These are phyloP conservation scores for Musa acuminata DNA, from an alignment of 176 grass and related monocot species.

Conservation along the genomic window DNA sequence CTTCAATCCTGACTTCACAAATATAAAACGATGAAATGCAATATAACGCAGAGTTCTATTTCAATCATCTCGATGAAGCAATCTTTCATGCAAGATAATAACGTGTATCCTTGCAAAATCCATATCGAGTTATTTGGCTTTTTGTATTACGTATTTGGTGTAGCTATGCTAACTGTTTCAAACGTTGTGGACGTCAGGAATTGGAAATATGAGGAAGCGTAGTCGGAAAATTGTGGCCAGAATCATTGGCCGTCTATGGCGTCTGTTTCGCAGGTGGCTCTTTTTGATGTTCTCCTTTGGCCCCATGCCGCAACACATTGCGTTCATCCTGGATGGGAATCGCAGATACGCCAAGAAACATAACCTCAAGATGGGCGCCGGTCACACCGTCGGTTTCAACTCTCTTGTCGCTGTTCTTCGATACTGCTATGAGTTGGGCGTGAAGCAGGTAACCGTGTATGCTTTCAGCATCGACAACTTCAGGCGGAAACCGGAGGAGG, in stretches of 20 bases:
- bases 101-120: too few relatives aligned
- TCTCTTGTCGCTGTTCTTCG: constrained; percentile 44
- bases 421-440: constrained; percentile 64
- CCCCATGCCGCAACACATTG: constrained; percentile 61
- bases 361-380: constrained; percentile 34
- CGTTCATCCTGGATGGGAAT: constrained; percentile 89
- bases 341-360: constrained; percentile 66
- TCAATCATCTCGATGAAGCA: too few relatives aligned
- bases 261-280: constrained; percentile 47
- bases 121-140: too few relatives aligned
- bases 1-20: too few relatives aligned
- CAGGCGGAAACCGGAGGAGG: constrained; percentile 49
- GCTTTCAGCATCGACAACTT: constrained; percentile 96
- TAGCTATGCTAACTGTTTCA: too few relatives aligned
- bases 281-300: constrained; percentile 51
- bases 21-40: too few relatives aligned
- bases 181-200: constrained; percentile 9
- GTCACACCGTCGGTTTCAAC: constrained; percentile 52
- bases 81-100: too few relatives aligned
- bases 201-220: constrained; percentile 20
- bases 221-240: constrained; percentile 15
- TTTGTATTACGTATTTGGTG: too few relatives aligned
- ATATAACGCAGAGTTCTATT: too few relatives aligned
- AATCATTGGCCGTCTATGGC: constrained; percentile 24
- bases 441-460: constrained; percentile 56